A percentile compares a stretch with the other conserved stretches of the same genome.
Evolutionary conservation across 208 protist genomes (phyloP).

Genomic region (Angomonas ambiguus): DNA sequence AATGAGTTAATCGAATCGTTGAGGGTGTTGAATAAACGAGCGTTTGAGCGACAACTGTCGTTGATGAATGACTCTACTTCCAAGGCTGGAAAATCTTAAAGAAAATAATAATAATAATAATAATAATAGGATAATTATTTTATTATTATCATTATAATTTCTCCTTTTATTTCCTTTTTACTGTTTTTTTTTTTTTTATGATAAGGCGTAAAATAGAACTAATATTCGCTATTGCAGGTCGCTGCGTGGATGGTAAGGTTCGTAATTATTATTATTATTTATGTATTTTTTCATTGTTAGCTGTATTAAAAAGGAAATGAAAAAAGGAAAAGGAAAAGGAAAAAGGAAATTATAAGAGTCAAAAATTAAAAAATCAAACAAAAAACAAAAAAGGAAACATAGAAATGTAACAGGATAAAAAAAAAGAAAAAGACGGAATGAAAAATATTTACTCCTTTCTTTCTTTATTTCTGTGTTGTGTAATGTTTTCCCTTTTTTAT

Average conservation of each 20-base stretch:
- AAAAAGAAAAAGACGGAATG: no score
- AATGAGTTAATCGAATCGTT: slow-evolving; percentile 56
- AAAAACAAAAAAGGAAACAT: no score
- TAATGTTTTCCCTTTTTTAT: no score
- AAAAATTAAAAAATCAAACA: no score
- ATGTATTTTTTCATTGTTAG: slow-evolving; percentile 11
- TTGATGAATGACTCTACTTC: slow-evolving; percentile 44
- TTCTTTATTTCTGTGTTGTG: no score
- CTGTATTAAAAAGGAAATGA: background rate
- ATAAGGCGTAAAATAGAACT: slow-evolving; percentile 10
- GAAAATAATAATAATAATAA: slow-evolving; percentile 9
- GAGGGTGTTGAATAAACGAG: slow-evolving; percentile 46
- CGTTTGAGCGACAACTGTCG: slow-evolving; percentile 50
- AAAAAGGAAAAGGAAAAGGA: background rate
- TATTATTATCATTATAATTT: background rate
- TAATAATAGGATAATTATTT: background rate
- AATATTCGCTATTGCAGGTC: background rate
- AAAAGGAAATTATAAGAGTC: no score
- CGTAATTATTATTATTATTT: slow-evolving; percentile 2
- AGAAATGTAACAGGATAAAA: no score
- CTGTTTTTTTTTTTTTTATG: slow-evolving; percentile 8
- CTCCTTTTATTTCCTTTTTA: background rate
- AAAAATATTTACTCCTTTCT: no score
- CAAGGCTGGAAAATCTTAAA: background rate
- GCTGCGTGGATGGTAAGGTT: slow-evolving; percentile 9